phyloP scores from a whole-genome alignment of 192 early-diverging fungal species.

The Chytriomyces sp. region DNA sequence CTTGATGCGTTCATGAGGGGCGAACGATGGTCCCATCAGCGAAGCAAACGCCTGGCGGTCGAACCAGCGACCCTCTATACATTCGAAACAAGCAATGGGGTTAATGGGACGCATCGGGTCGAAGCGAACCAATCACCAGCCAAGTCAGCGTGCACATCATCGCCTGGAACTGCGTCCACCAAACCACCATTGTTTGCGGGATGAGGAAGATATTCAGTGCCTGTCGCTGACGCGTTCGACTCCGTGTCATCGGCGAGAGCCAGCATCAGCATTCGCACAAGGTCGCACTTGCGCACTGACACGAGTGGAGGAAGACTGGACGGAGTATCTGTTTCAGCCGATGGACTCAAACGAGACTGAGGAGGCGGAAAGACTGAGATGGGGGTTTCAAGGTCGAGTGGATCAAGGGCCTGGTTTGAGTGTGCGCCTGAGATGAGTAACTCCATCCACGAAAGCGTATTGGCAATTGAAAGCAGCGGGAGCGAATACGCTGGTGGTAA shows the following conservation, averaged over 20 bases:
- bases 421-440: no score
- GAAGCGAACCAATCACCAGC: conserved; percentile 37
- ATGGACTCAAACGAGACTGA: not conserved
- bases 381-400: not conserved
- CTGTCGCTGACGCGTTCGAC: not conserved
- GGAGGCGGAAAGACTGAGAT: conserved; percentile 14
- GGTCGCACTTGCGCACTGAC: conserved; percentile 46
- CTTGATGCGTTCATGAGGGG: conserved; percentile 45
- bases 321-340: not conserved
- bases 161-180: conserved; percentile 1
- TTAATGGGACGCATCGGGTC: no score
- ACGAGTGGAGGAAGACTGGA: conserved; percentile 46
- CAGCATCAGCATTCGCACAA: conserved; percentile 51
- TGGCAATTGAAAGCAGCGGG: no score
- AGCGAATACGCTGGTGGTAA: no score
- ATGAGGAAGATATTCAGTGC: conserved; percentile 27
- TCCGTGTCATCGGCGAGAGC: conserved; percentile 45
- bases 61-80: conserved; percentile 38
- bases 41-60: conserved; percentile 40
- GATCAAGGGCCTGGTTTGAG: conserved; percentile 40
- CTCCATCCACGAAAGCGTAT: not conserved
- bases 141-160: conserved; percentile 43
- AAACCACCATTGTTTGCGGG: conserved; percentile 42
- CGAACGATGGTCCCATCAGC: conserved; percentile 32
- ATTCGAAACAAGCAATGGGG: no score